Evolutionary conservation across 1,284 basidiomycete genomes (phyloP).

Genomic region (Meripilus lineatus): DNA sequence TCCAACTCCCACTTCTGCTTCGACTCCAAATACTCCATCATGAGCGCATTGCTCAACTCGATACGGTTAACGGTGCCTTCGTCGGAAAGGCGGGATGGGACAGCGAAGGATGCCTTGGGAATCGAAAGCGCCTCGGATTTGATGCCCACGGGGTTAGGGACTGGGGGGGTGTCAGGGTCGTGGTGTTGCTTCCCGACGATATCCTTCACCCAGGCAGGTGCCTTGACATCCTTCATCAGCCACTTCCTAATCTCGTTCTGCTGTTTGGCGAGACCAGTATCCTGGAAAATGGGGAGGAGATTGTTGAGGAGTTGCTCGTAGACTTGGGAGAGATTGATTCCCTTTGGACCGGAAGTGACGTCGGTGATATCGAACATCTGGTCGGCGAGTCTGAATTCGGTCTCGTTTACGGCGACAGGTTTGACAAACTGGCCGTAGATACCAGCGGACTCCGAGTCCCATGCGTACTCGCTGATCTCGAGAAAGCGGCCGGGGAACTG

Average conservation of each 20-base stretch:
- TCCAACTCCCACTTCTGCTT: conserved; percentile 6
- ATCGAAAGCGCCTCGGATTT: neutral
- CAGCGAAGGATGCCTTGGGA: conserved; percentile 2
- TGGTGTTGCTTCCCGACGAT: conserved; percentile 11
- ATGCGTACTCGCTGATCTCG: conserved; percentile 18
- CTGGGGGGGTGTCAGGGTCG: too few relatives aligned
- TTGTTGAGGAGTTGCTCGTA: conserved; percentile 23
- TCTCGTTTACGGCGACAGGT: conserved; percentile 21
- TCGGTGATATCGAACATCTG: conserved; percentile 19
- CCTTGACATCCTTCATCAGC: conserved; percentile 19
- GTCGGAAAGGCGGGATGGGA: neutral
- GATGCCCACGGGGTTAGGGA: neutral
- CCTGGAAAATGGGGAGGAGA: conserved; percentile 15
- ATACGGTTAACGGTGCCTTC: conserved; percentile 1
- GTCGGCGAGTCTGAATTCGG: conserved; percentile 22
- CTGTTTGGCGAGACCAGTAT: conserved; percentile 12
- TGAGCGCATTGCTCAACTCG: conserved; percentile 4
- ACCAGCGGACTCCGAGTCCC: conserved; percentile 17
- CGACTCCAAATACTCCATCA: conserved; percentile 6
- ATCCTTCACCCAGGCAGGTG: conserved; percentile 17
- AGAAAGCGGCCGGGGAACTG: conserved; percentile 23
- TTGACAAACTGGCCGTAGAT: conserved; percentile 24
- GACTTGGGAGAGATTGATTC: conserved; percentile 18
- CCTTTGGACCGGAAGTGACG: conserved; percentile 19
- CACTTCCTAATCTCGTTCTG: conserved; percentile 22